phyloP scores from a whole-genome alignment of 2,329 filamentous ascomycete genomes.

The Nigrospora sphaerica region DNA sequence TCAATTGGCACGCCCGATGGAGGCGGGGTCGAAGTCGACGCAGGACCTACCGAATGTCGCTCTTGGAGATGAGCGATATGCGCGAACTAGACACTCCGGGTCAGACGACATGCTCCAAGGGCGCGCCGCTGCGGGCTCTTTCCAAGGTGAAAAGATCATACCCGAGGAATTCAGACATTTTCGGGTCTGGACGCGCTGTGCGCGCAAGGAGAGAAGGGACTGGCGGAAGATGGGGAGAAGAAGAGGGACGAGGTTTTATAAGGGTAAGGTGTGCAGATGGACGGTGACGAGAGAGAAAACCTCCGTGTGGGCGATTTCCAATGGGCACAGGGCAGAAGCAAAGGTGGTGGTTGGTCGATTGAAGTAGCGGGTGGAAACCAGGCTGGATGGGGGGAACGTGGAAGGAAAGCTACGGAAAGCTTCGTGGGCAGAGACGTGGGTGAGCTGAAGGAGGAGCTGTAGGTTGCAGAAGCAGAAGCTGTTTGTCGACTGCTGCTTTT shows the following conservation, averaged over 20 bases:
- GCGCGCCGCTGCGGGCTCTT: not conserved
- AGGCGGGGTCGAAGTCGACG: slow-evolving; percentile 5
- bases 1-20: slow-evolving; percentile 4
- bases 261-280: no score
- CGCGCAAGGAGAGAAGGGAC: not conserved
- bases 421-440: no score
- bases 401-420: no score
- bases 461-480: no score
- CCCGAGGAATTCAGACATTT: slow-evolving; percentile 57
- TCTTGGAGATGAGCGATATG: slow-evolving; percentile 95
- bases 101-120: not conserved
- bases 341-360: no score
- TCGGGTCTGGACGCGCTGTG: slow-evolving; percentile 3
- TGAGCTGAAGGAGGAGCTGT: no score
- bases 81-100: slow-evolving; percentile 56
- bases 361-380: no score
- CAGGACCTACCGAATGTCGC: slow-evolving; percentile 78
- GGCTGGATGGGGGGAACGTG: no score
- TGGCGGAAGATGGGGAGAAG: not conserved
- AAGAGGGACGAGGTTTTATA: not conserved
- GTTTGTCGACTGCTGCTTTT: no score
- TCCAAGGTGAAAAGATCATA: slow-evolving; percentile 25
- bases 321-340: no score
- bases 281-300: no score
- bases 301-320: no score